Evolutionary conservation across 345 rosid genomes (phyloP), one percentile per base, ranked within the genome.

Genomic region (Acer saccharum): DNA sequence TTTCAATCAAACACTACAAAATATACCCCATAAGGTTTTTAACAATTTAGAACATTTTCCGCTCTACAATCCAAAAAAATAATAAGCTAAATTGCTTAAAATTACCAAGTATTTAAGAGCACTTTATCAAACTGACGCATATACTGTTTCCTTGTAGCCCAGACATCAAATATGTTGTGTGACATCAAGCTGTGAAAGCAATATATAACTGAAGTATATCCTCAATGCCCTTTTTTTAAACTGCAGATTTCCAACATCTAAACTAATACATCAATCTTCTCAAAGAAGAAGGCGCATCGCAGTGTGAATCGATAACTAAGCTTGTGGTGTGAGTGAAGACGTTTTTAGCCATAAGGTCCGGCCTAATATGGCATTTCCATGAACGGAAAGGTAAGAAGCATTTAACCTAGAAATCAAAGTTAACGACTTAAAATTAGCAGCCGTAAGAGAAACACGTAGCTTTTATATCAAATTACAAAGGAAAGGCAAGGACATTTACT

Each of bases 321-420:
- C 80, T 75, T 87, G 87, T 21, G 84, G 89, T 18, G 90, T 41
- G 75, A 87, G 55, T 4, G 91, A 79, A 43, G 97, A 87, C 69
- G 92, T 86, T 81, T 84, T 89, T 80, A 77, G 84, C 98, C 97
- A 94, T 57, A 89, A 60, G 27, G 92, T 84, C 62, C 97, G 86
- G 69, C 98, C 95, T 78, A 91, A 68, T 55, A 94, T 91, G 58
- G 92, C 85, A 69, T 77, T 91, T 79, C 91, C 97, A 70, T 94
- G 97, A 55, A 90, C 85, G 60, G 97, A 90, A 74, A 91, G 89
- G 84, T 94, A 96, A 72, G 84, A 77, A 0, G 88, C 94, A 80
- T 96, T 93, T 84, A 94, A 89, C 94, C 98, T 91, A 76, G 68
- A 74, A 82, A 72, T 25, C 72, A 82, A 20, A 73, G 77, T 76